A percentile compares a stretch with the other conserved stretches of the same genome.
These are phyloP conservation scores for Fusarium duplospermum DNA, from an alignment of 2,329 filamentous ascomycete species.

Conservation along the genomic window DNA sequence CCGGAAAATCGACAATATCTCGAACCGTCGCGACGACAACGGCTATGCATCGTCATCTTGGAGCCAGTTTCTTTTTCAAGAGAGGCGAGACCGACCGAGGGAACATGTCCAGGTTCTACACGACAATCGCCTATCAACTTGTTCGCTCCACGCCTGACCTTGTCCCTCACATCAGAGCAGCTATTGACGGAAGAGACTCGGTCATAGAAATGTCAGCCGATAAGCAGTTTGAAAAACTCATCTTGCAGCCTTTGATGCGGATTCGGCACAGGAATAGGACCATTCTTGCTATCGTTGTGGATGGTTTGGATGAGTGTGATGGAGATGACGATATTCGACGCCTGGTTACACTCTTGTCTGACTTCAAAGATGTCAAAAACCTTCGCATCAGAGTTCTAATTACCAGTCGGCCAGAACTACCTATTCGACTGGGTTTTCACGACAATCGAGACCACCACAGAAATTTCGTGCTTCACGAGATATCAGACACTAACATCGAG, in stretches of 20 bases:
- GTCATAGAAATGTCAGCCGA: not conserved
- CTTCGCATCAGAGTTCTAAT: slow-evolving; percentile 48
- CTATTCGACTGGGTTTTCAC: slow-evolving; percentile 51
- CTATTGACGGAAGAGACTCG: not conserved
- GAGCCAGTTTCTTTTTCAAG: slow-evolving; percentile 58
- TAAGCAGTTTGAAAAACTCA: slow-evolving; percentile 25
- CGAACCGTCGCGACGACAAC: slow-evolving; percentile 51
- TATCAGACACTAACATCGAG: slow-evolving; percentile 45
- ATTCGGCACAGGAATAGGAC: not conserved
- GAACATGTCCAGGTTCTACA: slow-evolving; percentile 50
- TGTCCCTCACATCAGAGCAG: slow-evolving; percentile 42
- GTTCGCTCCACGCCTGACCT: not conserved
- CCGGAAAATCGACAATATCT: slow-evolving; percentile 54
- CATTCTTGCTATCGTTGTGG: not conserved
- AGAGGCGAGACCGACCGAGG: slow-evolving; percentile 50
- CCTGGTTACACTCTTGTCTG: not conserved
- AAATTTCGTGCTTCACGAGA: slow-evolving; percentile 51
- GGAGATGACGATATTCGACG: not conserved
- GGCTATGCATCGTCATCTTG: slow-evolving; percentile 13
- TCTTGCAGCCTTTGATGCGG: slow-evolving; percentile 11
- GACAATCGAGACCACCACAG: slow-evolving; percentile 35
- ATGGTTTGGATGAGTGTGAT: slow-evolving; percentile 37
- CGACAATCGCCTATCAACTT: slow-evolving; percentile 53
- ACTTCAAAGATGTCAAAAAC: slow-evolving; percentile 8
- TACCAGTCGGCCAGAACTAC: slow-evolving; percentile 56